Conservation (phyloP, 768 basidiomycete genomes). For the Leccinum incarnatum region DNA sequence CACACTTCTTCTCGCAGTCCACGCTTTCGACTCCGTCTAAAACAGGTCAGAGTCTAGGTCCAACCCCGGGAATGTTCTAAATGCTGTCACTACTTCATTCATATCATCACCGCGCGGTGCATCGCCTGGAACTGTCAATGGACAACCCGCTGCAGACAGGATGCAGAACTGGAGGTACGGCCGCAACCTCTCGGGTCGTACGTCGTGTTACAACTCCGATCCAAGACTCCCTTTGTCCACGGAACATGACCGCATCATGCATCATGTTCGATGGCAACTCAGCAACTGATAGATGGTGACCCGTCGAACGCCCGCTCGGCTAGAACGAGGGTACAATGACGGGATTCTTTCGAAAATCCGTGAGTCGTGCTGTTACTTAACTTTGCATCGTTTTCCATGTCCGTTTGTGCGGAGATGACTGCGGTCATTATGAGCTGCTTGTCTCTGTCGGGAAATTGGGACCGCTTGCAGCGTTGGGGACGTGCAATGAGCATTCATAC, state of each 20-base stretch:
- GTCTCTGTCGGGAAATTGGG: neutral
- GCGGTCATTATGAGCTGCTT: neutral
- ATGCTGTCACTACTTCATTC: no score
- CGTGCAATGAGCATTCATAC: neutral
- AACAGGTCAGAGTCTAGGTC: no score
- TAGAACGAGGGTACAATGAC: neutral
- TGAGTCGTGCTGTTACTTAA: neutral
- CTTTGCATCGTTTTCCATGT: neutral
- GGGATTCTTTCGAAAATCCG: neutral
- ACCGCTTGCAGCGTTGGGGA: neutral
- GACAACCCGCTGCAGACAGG: no score
- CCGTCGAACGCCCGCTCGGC: neutral
- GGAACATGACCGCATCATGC: neutral
- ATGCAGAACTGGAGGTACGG: no score
- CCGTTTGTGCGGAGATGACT: neutral
- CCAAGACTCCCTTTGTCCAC: neutral
- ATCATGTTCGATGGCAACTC: neutral
- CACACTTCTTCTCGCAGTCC: no score
- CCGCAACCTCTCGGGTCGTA: neutral
- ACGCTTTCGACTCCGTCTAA: no score
- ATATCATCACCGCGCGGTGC: no score
- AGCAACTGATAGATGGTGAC: neutral
- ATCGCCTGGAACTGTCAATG: no score
- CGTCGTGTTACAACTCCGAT: neutral
- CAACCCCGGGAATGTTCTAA: no score